Conservation (phyloP, 192 early-diverging fungal species). For the Rhizophagus clarus region DNA sequence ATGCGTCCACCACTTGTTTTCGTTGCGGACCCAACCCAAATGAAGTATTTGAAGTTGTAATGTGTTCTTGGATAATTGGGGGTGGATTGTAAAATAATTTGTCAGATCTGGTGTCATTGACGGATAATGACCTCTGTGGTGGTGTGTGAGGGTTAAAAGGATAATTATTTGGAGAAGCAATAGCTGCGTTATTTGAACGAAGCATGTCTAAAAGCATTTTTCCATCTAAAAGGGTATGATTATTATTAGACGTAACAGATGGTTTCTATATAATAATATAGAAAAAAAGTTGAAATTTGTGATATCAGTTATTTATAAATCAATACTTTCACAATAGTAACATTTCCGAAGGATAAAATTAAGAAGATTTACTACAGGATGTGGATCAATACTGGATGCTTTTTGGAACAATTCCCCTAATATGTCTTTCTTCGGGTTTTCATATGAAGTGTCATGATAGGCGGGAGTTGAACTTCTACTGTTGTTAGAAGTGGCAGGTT, state of each 20-base stretch:
- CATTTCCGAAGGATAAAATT: not conserved
- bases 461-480: not conserved
- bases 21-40: constrained; percentile 2
- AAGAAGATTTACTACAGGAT: not conserved
- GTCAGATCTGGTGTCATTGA: not conserved
- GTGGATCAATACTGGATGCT: not conserved
- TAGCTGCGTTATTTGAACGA: not conserved
- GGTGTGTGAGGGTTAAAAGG: not conserved
- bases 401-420: constrained; percentile 6
- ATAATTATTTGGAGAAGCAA: not conserved
- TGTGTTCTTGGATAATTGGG: not conserved
- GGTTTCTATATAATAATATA: not conserved
- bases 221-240: constrained; percentile 1
- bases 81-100: too few species aligned
- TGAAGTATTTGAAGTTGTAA: not conserved
- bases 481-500: not conserved
- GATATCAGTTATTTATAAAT: constrained; percentile 2
- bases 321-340: not conserved
- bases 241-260: not conserved
- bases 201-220: constrained; percentile 22
- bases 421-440: not conserved
- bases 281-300: not conserved
- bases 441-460: not conserved
- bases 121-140: not conserved
- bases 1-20: not conserved